Evolutionary conservation across 2,329 filamentous ascomycete genomes (phyloP).

Genomic region (Calonectria hongkongensis): DNA sequence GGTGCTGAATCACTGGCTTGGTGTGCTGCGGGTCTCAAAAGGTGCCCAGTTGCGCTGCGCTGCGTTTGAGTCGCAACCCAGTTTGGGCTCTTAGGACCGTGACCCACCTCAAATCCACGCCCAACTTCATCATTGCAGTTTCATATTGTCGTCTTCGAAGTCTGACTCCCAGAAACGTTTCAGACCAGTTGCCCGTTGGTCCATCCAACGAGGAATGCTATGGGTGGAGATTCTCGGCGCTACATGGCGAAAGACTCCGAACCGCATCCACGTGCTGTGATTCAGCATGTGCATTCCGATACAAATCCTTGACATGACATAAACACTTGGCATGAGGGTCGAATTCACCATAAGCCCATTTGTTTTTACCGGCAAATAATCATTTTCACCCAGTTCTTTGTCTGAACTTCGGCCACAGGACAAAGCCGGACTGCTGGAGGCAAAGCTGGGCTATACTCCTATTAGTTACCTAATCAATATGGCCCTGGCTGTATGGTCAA

Average conservation of each 20-base stretch:
- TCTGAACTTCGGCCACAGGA: not conserved
- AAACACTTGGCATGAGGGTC: not conserved
- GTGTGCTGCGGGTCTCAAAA: not conserved
- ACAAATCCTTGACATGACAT: too few species aligned
- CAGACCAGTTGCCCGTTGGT: not conserved
- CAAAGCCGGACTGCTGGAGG: too few species aligned
- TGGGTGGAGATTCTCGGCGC: constrained; percentile 23
- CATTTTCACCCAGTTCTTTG: not conserved
- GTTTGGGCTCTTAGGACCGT: not conserved
- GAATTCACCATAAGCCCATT: not conserved
- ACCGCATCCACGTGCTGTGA: not conserved
- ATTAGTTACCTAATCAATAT: not conserved
- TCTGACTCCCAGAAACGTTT: not conserved
- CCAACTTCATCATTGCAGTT: not conserved
- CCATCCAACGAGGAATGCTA: constrained; percentile 4
- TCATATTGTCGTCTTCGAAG: not conserved
- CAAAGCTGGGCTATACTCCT: not conserved
- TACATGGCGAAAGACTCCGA: constrained; percentile 22
- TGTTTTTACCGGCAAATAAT: not conserved
- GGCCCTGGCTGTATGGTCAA: not conserved
- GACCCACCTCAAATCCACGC: not conserved
- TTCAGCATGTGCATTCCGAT: not conserved
- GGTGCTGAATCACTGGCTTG: not conserved
- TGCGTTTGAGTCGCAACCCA: not conserved
- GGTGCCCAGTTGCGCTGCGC: not conserved